Evolutionary conservation across 257 asterid species (phyloP), one percentile per base, ranked within the genome.

Genomic region (Solanum tarijense): DNA sequence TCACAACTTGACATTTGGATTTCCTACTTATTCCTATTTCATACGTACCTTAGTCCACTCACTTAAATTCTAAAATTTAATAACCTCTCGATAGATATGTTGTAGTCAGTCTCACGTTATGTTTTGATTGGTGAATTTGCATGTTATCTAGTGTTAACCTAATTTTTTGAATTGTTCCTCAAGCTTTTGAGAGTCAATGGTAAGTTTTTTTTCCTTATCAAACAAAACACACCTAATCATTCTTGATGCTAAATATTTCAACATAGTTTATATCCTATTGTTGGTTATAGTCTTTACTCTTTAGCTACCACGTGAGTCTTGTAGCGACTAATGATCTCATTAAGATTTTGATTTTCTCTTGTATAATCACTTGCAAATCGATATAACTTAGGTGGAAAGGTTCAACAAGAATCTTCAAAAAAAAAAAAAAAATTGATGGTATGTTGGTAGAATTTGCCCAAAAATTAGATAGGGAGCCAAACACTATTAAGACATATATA

Each of bases 1-100:
- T 81, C 65, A 78, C 9, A 87, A 68, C 2, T 87, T 91, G 85
- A 88, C 96, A 93, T 91, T 81, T 92, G 96, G 94, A 91, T 88
- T 87, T 87, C 91, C 84, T 83, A 74, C 31, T 88, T 36, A 3
- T 32, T 71, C n/a, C 27, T 32, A 32, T 21, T 72, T 72, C 79
- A 36, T 32, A 32, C 66, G 71, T 86, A 72, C 72, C 9, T 46
- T 12, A 43, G 14, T 5, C 25, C 69, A 34, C 78, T 9, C 36
- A 3, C 18, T 25, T n/a, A 23, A 23, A 62, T 62, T 23, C 32
- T 0, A 5, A 66, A 68, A 12, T 12, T 5, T 12, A 2, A 68
- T 16, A 52, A 52, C 36, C 36, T 31, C 39, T 32, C 3, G 16
- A 34, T 72, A 41, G 16, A 34, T 72, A 41, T 71, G 21, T 2